phyloP scores from a whole-genome alignment of 441 rosid species.

The Jatropha podagrica region DNA sequence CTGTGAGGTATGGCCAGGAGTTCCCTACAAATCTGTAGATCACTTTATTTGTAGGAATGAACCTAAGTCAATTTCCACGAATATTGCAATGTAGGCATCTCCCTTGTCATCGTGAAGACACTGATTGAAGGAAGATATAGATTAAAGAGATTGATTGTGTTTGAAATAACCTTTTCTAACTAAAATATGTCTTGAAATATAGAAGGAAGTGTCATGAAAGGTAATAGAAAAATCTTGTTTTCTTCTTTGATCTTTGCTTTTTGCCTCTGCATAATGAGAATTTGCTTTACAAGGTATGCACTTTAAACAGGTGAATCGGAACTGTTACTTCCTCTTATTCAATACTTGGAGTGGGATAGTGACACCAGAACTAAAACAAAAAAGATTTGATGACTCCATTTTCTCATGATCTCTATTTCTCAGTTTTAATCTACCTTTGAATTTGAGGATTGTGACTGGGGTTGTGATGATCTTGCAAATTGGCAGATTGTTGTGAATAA shows the following conservation, averaged over 20 bases:
- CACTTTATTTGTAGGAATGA: background rate
- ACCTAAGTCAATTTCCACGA: background rate
- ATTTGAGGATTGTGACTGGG: background rate
- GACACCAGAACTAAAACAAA: too few species aligned
- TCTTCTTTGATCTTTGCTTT: background rate
- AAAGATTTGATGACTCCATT: too few species aligned
- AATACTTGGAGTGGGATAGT: too few species aligned
- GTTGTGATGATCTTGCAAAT: background rate
- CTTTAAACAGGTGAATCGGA: background rate
- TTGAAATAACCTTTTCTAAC: background rate
- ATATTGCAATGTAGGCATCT: background rate
- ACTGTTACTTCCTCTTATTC: too few species aligned
- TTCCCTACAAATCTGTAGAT: background rate
- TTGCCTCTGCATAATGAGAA: background rate
- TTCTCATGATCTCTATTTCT: too few species aligned
- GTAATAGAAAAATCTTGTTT: background rate
- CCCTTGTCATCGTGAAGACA: too few species aligned
- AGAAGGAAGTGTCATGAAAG: background rate
- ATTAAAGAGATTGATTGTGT: too few species aligned
- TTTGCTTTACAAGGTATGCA: background rate
- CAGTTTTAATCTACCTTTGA: background rate
- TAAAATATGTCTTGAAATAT: background rate
- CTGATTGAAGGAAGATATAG: too few species aligned
- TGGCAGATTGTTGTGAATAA: background rate
- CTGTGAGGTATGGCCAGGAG: too few species aligned